Base-by-base conservation (phyloP, 257 asterid genomes). In the Catharanthus roseus region DNA sequence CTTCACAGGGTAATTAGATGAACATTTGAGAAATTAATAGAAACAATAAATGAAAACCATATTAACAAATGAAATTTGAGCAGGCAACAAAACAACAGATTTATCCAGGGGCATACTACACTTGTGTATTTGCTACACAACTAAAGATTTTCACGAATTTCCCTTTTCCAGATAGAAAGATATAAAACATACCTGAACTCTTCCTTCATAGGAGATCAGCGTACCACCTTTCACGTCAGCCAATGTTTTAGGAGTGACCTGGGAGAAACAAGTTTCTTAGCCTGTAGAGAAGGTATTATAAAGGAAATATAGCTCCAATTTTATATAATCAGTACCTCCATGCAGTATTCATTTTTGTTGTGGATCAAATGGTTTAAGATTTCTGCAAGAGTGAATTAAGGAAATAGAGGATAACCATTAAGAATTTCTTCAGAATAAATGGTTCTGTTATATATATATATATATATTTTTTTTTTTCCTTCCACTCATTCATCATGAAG, bases 151-250 rank as follows among this genome's bases (percentile, higher is more conserved):
- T 19, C 60, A 42, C 8, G 28, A 19, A 12, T 39, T 71, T 21
- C 39, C 13, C 36, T 8, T 44, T 2, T 63, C 18, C 68, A 73
- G 33, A 55, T 24, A 58, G 55, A 49, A 24, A 39, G 34, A 53
- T 19, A 58, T 26, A 28, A 60, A 55, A n/a, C 44, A 72, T 80
- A 91, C 97, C 95, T 91, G 98, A 63, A 91, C 97, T 91, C 87
- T 95, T 56, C 96, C 98, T 36, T 95, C 98, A 63, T 89, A 95
- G 50, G 93, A 86, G 82, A 95, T 95, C 61, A 95, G 84, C 42
- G 99, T 95, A 77, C 99, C 99, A 77, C 99, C 99, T 86, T 95
- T 95, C 57, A 95, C 99, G 63, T 91, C 99, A 75, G 99, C 98
- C 70, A 91, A 80, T 18, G 99, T 95, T 86, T 95, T 95, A 41